Evolutionary conservation across 2,329 filamentous ascomycete species (phyloP).

Genomic region (Fusarium guadeloupense): DNA sequence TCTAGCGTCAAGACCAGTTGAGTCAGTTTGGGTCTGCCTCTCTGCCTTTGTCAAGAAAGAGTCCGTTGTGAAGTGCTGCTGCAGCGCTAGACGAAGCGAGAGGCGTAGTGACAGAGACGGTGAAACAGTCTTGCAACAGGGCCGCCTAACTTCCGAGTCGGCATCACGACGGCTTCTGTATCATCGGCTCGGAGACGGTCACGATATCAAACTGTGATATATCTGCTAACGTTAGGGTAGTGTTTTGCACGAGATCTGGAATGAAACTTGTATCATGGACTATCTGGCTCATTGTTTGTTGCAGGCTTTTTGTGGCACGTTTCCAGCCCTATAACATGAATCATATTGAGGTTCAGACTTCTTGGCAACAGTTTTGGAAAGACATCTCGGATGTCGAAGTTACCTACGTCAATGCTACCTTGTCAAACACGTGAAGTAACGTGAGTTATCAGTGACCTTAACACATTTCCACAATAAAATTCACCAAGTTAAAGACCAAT

Average conservation of each 20-base stretch:
- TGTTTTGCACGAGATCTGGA: conserved; percentile 1
- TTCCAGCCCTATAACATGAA: conserved; percentile 21
- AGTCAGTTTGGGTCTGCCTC: conserved; percentile 5
- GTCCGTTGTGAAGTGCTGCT: conserved; percentile 1
- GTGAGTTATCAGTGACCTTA: too few relatives aligned
- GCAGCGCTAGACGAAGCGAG: conserved; percentile 23
- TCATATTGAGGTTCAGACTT: conserved; percentile 4
- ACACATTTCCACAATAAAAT: not conserved
- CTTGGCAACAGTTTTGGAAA: conserved; percentile 13
- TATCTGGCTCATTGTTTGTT: conserved; percentile 8
- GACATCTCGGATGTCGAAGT: not conserved
- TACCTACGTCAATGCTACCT: conserved; percentile 16
- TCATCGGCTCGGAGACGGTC: conserved; percentile 31
- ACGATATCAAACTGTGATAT: conserved; percentile 19
- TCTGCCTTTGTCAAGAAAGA: not conserved
- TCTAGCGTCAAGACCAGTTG: conserved; percentile 18
- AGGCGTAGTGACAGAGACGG: conserved; percentile 20
- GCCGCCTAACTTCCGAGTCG: conserved; percentile 19
- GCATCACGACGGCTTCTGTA: conserved; percentile 27
- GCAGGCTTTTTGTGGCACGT: conserved; percentile 18
- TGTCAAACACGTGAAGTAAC: conserved; percentile 1
- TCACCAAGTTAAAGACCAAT: not conserved
- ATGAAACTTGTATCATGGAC: conserved; percentile 23
- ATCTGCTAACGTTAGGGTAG: not conserved
- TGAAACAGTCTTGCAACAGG: conserved; percentile 41